Percentiles rank a stretch among this genome's conserved stretches.
phyloP scores from a whole-genome alignment of 805 yeast species.

The Clavispora santaluciae region DNA sequence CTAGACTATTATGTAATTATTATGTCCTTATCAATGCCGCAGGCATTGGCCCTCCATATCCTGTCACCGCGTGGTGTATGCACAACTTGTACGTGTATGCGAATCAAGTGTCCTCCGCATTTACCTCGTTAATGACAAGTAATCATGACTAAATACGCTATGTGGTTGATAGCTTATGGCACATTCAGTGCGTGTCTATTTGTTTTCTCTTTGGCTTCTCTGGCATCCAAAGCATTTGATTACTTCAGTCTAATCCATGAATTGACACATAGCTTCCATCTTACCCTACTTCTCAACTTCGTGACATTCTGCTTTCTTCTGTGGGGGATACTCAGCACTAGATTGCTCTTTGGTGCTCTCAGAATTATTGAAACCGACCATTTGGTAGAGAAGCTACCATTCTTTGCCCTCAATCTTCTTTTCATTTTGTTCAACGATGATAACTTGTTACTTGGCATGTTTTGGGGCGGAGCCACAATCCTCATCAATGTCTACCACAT shows the following conservation, averaged over 20 bases:
- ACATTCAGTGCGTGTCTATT: constrained; percentile 11
- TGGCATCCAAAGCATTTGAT: constrained; percentile 11
- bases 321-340: constrained; percentile 28
- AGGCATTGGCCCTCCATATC: too few relatives aligned
- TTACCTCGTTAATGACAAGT: background rate
- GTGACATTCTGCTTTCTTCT: constrained; percentile 13
- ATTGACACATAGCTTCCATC: constrained; percentile 12
- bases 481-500: constrained; percentile 68
- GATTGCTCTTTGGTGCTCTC: constrained; percentile 65
- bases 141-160: constrained; percentile 1
- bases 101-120: background rate
- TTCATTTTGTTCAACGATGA: constrained; percentile 60
- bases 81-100: background rate
- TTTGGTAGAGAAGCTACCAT: constrained; percentile 32
- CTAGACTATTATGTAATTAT: background rate
- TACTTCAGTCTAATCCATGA: constrained; percentile 13
- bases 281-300: constrained; percentile 15
- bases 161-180: constrained; percentile 5
- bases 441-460: constrained; percentile 49
- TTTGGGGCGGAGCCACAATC: constrained; percentile 26
- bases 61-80: background rate
- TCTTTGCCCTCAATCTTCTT: constrained; percentile 45
- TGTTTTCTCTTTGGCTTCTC: constrained; percentile 6
- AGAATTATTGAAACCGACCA: constrained; percentile 75
- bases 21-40: too few relatives aligned